phyloP scores from a whole-genome alignment of 805 yeast species.

The Pichia manshurica region DNA sequence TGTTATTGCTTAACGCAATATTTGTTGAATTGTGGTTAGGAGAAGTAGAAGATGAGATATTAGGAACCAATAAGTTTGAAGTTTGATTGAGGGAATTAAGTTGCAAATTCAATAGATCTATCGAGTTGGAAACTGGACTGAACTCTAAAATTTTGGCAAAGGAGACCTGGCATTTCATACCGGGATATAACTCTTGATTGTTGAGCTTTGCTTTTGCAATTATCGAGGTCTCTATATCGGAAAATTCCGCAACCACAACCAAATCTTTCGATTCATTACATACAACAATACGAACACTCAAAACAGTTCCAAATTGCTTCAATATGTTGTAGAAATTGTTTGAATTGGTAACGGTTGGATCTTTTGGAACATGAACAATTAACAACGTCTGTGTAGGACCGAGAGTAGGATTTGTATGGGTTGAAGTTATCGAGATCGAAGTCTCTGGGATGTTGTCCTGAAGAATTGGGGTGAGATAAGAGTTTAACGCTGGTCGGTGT shows the following conservation, averaged over 20 bases:
- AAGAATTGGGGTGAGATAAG: constrained; percentile 21
- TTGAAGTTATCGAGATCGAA: constrained; percentile 57
- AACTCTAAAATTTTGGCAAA: constrained; percentile 62
- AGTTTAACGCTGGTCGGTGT: constrained; percentile 7
- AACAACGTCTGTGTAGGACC: constrained; percentile 75
- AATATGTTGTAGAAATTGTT: constrained; percentile 50
- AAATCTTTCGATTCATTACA: constrained; percentile 29
- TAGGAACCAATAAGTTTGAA: constrained; percentile 7
- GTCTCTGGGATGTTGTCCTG: constrained; percentile 58
- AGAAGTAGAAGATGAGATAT: constrained; percentile 1
- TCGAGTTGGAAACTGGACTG: background rate
- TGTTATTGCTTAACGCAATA: constrained; percentile 1
- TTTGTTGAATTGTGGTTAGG: background rate
- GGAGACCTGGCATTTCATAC: constrained; percentile 67
- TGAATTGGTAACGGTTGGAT: constrained; percentile 36
- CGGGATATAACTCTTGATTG: constrained; percentile 78
- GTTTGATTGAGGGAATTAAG: constrained; percentile 3
- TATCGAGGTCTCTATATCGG: constrained; percentile 67
- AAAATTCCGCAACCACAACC: constrained; percentile 66
- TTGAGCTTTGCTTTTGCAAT: constrained; percentile 71
- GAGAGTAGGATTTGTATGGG: constrained; percentile 61
- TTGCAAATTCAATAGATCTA: constrained; percentile 7
- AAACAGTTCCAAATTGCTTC: constrained; percentile 54
- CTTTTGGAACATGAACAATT: constrained; percentile 70
- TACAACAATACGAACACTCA: constrained; percentile 55